These are phyloP conservation scores for Funneliformis mosseae DNA, from an alignment of 192 early-diverging fungal genomes.

Conservation along the genomic window DNA sequence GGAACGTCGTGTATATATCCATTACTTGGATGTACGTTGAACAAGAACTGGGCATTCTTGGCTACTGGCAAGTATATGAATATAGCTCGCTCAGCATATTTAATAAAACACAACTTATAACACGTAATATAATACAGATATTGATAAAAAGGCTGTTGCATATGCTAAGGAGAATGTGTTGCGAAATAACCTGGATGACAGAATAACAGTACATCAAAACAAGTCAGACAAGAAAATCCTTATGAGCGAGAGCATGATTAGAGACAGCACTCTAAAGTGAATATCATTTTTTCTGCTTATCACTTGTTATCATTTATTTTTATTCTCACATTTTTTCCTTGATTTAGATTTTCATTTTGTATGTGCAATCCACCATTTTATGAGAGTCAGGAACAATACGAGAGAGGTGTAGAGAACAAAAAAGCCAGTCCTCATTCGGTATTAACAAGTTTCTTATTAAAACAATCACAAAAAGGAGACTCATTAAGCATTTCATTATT, in stretches of 20 bases:
- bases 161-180: conserved; percentile 68
- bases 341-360: conserved; percentile 61
- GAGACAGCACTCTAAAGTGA: not conserved
- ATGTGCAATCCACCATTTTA: conserved; percentile 98
- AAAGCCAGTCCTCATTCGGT: conserved; percentile 39
- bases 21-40: conserved; percentile 64
- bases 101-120: not conserved
- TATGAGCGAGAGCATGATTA: conserved; percentile 19
- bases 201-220: conserved; percentile 63
- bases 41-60: conserved; percentile 67
- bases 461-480: not conserved
- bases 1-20: conserved; percentile 94
- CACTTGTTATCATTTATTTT: not conserved
- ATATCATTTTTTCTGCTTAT: not conserved
- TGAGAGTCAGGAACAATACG: conserved; percentile 57
- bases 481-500: not conserved
- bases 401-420: conserved; percentile 55
- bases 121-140: conserved; percentile 48
- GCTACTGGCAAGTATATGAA: conserved; percentile 59
- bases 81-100: not conserved
- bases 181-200: conserved; percentile 57
- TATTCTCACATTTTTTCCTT: not conserved
- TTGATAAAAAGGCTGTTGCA: conserved; percentile 61
- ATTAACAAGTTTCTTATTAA: not conserved
- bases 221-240: conserved; percentile 25